Base-by-base conservation (phyloP, 208 protist species). In the Phytomonas francai region DNA sequence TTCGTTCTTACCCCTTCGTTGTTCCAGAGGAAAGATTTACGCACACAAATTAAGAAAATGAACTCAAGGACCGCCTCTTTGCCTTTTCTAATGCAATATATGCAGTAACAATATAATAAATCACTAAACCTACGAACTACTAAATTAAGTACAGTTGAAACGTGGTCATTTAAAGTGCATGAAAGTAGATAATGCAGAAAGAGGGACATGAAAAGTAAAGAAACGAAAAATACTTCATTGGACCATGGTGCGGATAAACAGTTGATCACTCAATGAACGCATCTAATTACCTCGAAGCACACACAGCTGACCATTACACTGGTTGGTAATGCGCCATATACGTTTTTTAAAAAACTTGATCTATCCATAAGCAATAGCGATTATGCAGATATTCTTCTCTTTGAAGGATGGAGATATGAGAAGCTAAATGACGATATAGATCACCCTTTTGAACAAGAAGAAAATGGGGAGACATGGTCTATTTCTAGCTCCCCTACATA, bases 361-460 rank as follows among this genome's bases (percentile, higher is more conserved):
- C 8, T 61, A 3, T 61, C 32, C 30, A 61, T 36, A 61, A 22
- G 11, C 58, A 61, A 61, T 32, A 11, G 58, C 19, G 19, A 61
- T 36, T 8, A 14, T 61, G 58, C 32, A 32, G 9, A 42, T 22
- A 42, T 28, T 63, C 63, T 51, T 7, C 6, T 28, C 31, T 54
- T 33, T 42, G 39, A 57, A n/a, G 6, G 19, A 58, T 27, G 22
- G 14, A 66, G 42, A 58, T 29, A 49, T 33, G 63, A 74, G 49
- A 68, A 59, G 22, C 27, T 54, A 59, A 42, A 73, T 72, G 9
- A 59, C 51, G 56, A 68, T 69, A 66, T 29, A 70, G 56, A 42
- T 32, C 32, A 8, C 58, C 6, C 30, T 42, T 36, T 61, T n/a
- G 45, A 25, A 70, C 5, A 70, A 27, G 2, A 7, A 45, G 19